Conservation (phyloP, 1,284 basidiomycete species). For the Flammula alnicola region DNA sequence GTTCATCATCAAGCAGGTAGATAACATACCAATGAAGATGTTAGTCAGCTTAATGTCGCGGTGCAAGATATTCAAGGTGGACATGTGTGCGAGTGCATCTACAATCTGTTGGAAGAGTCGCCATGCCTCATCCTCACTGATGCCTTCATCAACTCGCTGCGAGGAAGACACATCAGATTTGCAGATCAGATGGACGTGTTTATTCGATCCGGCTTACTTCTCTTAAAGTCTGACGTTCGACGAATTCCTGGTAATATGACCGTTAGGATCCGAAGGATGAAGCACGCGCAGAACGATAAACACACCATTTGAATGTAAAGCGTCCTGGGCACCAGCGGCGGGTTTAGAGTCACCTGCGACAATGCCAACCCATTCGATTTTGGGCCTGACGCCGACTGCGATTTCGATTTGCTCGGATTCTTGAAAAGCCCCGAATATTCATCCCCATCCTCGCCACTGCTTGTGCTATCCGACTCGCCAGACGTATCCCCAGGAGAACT, state of each 20-base stretch:
- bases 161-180: background rate
- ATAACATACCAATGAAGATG: slow-evolving; percentile 80
- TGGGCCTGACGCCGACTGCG: too few relatives aligned
- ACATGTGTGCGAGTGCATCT: slow-evolving; percentile 93
- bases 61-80: slow-evolving; percentile 87
- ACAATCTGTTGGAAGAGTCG: slow-evolving; percentile 88
- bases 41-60: slow-evolving; percentile 93
- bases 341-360: slow-evolving; percentile 26
- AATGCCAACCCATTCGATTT: too few relatives aligned
- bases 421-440: slow-evolving; percentile 43
- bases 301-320: slow-evolving; percentile 90
- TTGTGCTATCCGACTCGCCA: slow-evolving; percentile 30
- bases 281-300: slow-evolving; percentile 4
- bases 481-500: slow-evolving; percentile 32
- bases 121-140: slow-evolving; percentile 89
- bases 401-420: slow-evolving; percentile 17
- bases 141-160: slow-evolving; percentile 78
- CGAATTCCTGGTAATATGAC: slow-evolving; percentile 70
- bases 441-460: slow-evolving; percentile 47
- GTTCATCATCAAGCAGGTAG: background rate
- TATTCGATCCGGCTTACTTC: slow-evolving; percentile 52
- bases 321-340: slow-evolving; percentile 58
- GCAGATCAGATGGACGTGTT: background rate
- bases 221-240: slow-evolving; percentile 83
- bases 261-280: slow-evolving; percentile 10